phyloP scores from a whole-genome alignment of 1,284 basidiomycete genomes.

The Irpex sp. region DNA sequence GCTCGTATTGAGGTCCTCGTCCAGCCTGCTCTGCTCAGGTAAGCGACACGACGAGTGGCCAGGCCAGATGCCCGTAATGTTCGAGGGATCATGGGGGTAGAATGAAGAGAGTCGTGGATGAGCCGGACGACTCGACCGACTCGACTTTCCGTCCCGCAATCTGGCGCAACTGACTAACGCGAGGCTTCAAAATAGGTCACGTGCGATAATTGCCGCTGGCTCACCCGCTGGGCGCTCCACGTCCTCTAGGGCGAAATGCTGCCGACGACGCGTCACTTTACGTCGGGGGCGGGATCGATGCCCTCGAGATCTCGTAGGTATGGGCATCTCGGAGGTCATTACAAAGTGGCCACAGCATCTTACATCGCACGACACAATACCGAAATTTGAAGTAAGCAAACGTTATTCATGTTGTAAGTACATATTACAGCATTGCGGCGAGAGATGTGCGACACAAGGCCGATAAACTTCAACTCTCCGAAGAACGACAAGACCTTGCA shows the following conservation, averaged over 20 bases:
- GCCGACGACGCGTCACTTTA: not conserved
- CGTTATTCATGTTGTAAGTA: too few species aligned
- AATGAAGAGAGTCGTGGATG: conserved; percentile 8
- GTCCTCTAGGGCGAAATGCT: not conserved
- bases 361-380: too few species aligned
- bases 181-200: not conserved
- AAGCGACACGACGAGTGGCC: conserved; percentile 28
- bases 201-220: not conserved
- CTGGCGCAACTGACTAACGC: conserved; percentile 11
- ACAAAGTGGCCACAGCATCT: too few species aligned
- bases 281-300: too few species aligned
- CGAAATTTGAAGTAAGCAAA: too few species aligned
- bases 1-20: conserved; percentile 25
- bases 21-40: conserved; percentile 25
- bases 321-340: too few species aligned
- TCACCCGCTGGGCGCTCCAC: not conserved
- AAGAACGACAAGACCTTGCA: too few species aligned
- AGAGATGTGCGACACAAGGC: too few species aligned
- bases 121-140: conserved; percentile 9
- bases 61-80: conserved; percentile 35
- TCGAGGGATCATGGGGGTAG: conserved; percentile 35
- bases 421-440: too few species aligned
- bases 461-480: too few species aligned
- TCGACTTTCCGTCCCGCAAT: conserved; percentile 9
- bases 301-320: too few species aligned